Percentiles rank a stretch among this genome's conserved stretches.
These are phyloP conservation scores for Cryptosporidium canis DNA, from an alignment of 169 alveolate genomes.

Conservation along the genomic window DNA sequence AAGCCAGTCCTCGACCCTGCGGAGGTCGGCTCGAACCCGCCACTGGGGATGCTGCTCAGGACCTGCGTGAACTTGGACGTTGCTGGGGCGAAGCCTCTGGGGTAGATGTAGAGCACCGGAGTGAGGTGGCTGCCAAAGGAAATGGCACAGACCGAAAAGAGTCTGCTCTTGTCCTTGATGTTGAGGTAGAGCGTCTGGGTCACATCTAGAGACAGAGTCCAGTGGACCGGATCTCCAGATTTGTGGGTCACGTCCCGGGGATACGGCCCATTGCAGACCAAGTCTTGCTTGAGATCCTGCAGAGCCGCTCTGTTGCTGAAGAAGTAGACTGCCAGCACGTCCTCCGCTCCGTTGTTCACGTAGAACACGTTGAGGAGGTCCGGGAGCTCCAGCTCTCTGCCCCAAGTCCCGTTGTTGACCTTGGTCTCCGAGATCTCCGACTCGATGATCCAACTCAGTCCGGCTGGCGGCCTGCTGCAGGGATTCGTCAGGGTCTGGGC, in stretches of 20 bases:
- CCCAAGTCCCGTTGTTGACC: slow-evolving; percentile 15
- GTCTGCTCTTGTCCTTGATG: neutral
- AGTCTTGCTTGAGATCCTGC: neutral
- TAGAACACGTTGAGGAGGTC: slow-evolving; percentile 1
- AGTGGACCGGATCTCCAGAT: neutral
- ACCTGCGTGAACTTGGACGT: slow-evolving; percentile 10
- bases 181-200: slow-evolving; percentile 28
- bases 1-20: neutral
- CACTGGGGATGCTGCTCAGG: slow-evolving; percentile 8
- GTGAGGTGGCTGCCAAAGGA: neutral
- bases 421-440: neutral
- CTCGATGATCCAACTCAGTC: slow-evolving; percentile 1
- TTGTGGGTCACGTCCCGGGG: neutral
- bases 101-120: slow-evolving; percentile 18
- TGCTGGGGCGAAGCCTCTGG: slow-evolving; percentile 35
- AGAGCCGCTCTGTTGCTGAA: slow-evolving; percentile 14
- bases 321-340: neutral
- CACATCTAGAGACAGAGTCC: slow-evolving; percentile 23
- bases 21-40: slow-evolving; percentile 56
- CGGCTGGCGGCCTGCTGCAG: neutral
- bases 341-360: slow-evolving; percentile 25
- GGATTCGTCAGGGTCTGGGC: slow-evolving; percentile 25
- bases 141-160: slow-evolving; percentile 23
- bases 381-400: neutral
- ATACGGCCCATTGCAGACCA: slow-evolving; percentile 46